Conservation (phyloP, 768 basidiomycete genomes). For the Gloeophyllum trabeum region DNA sequence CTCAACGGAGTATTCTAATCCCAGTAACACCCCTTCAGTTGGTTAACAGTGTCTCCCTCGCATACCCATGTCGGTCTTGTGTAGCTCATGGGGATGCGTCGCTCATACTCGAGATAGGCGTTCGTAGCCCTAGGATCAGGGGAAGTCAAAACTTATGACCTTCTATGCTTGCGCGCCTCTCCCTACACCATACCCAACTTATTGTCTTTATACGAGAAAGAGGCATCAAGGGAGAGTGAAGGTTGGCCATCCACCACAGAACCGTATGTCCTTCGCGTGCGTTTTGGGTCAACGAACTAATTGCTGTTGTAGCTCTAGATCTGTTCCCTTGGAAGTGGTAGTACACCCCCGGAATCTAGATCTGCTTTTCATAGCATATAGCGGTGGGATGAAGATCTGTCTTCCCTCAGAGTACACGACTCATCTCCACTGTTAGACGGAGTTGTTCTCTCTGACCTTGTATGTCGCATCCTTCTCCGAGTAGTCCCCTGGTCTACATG, state of each 20-base stretch:
- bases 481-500: not conserved
- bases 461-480: constrained; percentile 14
- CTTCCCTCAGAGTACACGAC: no score
- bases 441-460: constrained; percentile 47
- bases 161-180: constrained; percentile 57
- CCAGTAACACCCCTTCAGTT: constrained; percentile 1
- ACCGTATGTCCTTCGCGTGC: constrained; percentile 20
- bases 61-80: constrained; percentile 52
- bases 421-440: no score
- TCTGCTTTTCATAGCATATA: constrained; percentile 63
- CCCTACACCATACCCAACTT: constrained; percentile 61
- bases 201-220: constrained; percentile 65
- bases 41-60: constrained; percentile 49
- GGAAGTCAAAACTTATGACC: constrained; percentile 65
- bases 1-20: not conserved
- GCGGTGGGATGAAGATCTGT: constrained; percentile 43
- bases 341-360: constrained; percentile 68
- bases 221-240: constrained; percentile 29
- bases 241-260: constrained; percentile 20
- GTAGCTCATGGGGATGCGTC: not conserved
- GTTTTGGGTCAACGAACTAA: not conserved
- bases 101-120: constrained; percentile 15
- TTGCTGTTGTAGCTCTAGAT: constrained; percentile 1
- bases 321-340: constrained; percentile 45
- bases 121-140: constrained; percentile 42